Percentiles rank a stretch among this genome's conserved stretches.
Conservation (phyloP, 2,329 filamentous ascomycete species). For the Fusarium pseudocircinatum region DNA sequence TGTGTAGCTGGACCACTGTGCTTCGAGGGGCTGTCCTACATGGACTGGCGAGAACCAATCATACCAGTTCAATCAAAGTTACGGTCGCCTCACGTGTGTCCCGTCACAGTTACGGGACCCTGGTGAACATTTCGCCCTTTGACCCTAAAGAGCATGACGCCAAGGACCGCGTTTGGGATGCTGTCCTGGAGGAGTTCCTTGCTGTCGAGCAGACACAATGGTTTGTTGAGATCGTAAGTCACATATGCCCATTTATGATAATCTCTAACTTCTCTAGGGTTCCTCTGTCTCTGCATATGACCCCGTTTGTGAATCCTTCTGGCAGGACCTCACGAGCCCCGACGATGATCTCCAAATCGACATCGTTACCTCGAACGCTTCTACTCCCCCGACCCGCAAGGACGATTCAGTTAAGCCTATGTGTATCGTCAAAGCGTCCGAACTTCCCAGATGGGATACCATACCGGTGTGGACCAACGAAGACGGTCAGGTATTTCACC, state of each 20-base stretch:
- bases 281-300: conserved; percentile 20
- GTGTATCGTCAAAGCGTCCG: conserved; percentile 27
- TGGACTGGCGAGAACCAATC: conserved; percentile 25
- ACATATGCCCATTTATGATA: background rate
- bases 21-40: conserved; percentile 48
- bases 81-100: conserved; percentile 43
- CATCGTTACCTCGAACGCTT: conserved; percentile 18
- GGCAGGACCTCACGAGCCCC: conserved; percentile 1
- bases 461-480: conserved; percentile 31
- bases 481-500: conserved; percentile 3
- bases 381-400: conserved; percentile 5
- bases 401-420: conserved; percentile 26
- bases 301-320: conserved; percentile 11
- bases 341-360: conserved; percentile 4
- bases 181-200: background rate
- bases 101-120: conserved; percentile 44
- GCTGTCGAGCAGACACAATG: conserved; percentile 44
- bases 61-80: conserved; percentile 14
- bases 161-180: conserved; percentile 35
- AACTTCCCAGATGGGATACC: conserved; percentile 13
- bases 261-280: conserved; percentile 13
- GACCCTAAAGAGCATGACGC: conserved; percentile 14
- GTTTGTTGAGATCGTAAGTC: conserved; percentile 43
- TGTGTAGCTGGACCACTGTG: conserved; percentile 49
- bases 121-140: conserved; percentile 23